phyloP scores from a whole-genome alignment of 129 eudicot species.

The Ambrosia trifida region DNA sequence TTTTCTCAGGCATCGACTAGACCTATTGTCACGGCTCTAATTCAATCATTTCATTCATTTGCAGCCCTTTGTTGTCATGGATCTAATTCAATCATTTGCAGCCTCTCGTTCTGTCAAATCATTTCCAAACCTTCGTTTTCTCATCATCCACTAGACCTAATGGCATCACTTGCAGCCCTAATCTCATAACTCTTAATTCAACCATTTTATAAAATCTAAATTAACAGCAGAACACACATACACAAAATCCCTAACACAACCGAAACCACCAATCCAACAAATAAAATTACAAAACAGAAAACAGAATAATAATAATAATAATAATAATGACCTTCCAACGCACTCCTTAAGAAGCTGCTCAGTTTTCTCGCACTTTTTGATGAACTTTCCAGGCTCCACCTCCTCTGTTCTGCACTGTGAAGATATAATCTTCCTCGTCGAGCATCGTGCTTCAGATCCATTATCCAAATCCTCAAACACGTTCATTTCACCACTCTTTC shows the following conservation, averaged over 20 bases:
- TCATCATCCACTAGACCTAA: conserved; percentile 1
- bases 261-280: not conserved
- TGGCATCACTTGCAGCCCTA: not conserved
- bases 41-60: no score
- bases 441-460: conserved; percentile 40
- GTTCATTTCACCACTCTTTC: conserved; percentile 18
- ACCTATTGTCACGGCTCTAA: no score
- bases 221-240: not conserved
- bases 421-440: conserved; percentile 62
- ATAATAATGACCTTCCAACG: conserved; percentile 57
- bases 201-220: not conserved
- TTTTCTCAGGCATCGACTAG: no score
- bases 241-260: conserved; percentile 14
- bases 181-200: not conserved
- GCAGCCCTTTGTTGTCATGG: no score
- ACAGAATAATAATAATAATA: no score
- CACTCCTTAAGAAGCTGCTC: conserved; percentile 68
- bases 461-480: conserved; percentile 23
- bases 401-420: conserved; percentile 84
- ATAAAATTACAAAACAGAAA: not conserved
- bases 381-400: conserved; percentile 85
- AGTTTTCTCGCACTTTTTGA: conserved; percentile 80
- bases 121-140: not conserved
- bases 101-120: no score
- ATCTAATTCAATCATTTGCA: no score